Evolutionary conservation across 306 rosid species (phyloP).

Genomic region (Carpinus viminea): DNA sequence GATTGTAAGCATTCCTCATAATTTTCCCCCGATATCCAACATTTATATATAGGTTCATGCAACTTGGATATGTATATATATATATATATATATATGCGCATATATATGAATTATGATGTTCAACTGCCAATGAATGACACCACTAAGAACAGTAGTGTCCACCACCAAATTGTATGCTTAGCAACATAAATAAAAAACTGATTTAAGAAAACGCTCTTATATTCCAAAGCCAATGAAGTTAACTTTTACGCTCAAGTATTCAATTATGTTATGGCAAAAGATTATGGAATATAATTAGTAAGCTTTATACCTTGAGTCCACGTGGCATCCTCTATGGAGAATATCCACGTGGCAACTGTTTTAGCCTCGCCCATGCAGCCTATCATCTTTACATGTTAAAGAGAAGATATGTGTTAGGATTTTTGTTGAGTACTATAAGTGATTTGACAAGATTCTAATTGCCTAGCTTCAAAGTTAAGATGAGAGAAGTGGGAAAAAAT

Average conservation of each 20-base stretch:
- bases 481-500: not conserved
- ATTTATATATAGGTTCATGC: not conserved
- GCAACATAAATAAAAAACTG: not conserved
- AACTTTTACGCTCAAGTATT: not conserved
- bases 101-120: not conserved
- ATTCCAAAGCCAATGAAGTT: not conserved
- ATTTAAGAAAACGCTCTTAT: not conserved
- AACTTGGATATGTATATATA: too few relatives aligned
- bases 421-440: conserved; percentile 6
- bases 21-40: not conserved
- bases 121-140: not conserved
- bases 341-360: conserved; percentile 32
- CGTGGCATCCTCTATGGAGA: conserved; percentile 8
- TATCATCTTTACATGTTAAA: not conserved
- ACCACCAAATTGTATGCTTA: not conserved
- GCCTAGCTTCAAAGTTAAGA: conserved; percentile 33
- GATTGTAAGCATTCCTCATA: not conserved
- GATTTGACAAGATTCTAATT: conserved; percentile 43
- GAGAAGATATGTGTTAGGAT: conserved; percentile 22
- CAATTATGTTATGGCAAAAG: conserved; percentile 6
- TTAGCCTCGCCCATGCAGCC: conserved; percentile 26
- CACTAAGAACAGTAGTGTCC: not conserved
- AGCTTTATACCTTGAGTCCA: conserved; percentile 26
- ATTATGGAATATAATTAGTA: conserved; percentile 18
- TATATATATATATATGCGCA: too few relatives aligned